Evolutionary conservation across 805 yeast genomes (phyloP).

Genomic region (Kodamaea jinghongensis): DNA sequence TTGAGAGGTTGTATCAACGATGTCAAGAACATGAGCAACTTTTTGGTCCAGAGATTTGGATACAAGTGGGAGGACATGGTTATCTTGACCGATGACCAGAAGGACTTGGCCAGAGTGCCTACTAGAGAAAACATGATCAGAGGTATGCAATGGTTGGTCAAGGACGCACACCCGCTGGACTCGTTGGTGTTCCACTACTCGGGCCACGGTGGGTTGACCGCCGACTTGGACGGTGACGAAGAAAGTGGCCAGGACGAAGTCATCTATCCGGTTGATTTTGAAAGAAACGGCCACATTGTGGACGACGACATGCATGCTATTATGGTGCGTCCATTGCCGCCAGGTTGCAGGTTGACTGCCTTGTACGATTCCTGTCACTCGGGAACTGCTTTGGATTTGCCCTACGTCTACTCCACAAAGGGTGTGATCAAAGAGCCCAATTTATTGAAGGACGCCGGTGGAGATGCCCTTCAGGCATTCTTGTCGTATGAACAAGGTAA

Average conservation of each 20-base stretch:
- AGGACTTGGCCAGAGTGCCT: conserved; percentile 29
- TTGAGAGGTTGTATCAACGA: conserved; percentile 40
- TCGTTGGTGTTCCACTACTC: conserved; percentile 39
- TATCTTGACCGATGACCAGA: conserved; percentile 37
- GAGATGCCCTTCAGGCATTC: conserved; percentile 31
- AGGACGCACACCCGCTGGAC: conserved; percentile 37
- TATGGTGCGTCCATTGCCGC: conserved; percentile 36
- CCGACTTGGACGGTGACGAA: conserved; percentile 38
- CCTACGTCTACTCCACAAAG: conserved; percentile 39
- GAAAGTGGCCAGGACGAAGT: conserved; percentile 37
- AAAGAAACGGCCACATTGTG: conserved; percentile 30
- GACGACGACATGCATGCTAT: conserved; percentile 41
- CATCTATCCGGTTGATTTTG: conserved; percentile 37
- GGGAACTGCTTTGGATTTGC: conserved; percentile 40
- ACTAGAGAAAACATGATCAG: conserved; percentile 32
- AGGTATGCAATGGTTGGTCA: conserved; percentile 41
- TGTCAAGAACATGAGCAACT: conserved; percentile 36
- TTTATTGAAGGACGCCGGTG: conserved; percentile 36
- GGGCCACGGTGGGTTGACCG: conserved; percentile 40
- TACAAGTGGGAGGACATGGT: conserved; percentile 38
- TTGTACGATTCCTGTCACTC: conserved; percentile 40
- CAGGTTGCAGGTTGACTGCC: conserved; percentile 38
- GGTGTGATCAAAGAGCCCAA: conserved; percentile 41
- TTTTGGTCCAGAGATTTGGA: conserved; percentile 29
- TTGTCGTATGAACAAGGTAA: conserved; percentile 33